These are phyloP conservation scores for Tulasnella calospora DNA, from an alignment of 768 basidiomycete species.

Conservation along the genomic window DNA sequence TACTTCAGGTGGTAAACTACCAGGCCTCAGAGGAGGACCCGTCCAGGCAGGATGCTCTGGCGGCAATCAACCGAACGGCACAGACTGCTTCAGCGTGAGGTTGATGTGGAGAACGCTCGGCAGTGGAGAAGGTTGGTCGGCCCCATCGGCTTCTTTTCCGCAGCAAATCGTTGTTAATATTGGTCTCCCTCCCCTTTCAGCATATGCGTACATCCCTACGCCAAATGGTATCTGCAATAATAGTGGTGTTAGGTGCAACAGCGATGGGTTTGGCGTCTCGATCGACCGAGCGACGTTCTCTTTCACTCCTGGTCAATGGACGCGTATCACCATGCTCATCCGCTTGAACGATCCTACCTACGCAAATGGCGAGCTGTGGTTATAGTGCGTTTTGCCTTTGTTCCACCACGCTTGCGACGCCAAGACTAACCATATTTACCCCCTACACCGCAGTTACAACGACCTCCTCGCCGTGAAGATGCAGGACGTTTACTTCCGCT, in stretches of 20 bases:
- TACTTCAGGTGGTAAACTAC: conserved; percentile 58
- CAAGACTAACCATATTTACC: neutral
- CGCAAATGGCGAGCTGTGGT: conserved; percentile 68
- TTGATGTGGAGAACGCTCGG: conserved; percentile 71
- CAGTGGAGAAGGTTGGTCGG: conserved; percentile 59
- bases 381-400: conserved; percentile 52
- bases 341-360: conserved; percentile 64
- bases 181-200: conserved; percentile 38
- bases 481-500: conserved; percentile 59
- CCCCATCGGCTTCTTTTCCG: neutral
- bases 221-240: conserved; percentile 55
- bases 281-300: conserved; percentile 36
- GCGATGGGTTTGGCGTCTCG: conserved; percentile 33
- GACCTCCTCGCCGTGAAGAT: conserved; percentile 58
- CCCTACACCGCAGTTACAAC: conserved; percentile 52
- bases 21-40: conserved; percentile 66
- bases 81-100: conserved; percentile 66
- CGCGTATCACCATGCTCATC: conserved; percentile 65
- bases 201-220: conserved; percentile 74
- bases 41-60: conserved; percentile 63
- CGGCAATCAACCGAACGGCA: conserved; percentile 57
- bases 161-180: neutral
- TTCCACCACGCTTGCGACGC: neutral
- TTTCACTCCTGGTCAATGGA: conserved; percentile 52
- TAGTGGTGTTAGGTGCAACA: conserved; percentile 47